Base-by-base conservation (phyloP, 371 early-diverging fungal species). In the Nematocida sp. region DNA sequence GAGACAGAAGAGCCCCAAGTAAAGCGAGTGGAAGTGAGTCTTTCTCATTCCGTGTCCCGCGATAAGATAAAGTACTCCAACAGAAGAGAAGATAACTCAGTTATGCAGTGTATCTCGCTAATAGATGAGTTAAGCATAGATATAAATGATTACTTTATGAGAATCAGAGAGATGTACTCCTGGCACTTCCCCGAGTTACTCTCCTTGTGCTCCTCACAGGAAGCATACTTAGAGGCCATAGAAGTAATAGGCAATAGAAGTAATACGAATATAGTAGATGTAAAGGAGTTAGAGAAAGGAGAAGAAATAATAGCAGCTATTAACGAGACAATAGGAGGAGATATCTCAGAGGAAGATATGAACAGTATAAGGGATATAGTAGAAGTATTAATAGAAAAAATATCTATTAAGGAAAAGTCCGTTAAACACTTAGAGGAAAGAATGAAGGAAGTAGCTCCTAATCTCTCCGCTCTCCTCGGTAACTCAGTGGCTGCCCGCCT, bases 101-200 rank as follows among this genome's bases (percentile, higher is more conserved):
- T 93, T 81, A 90, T 93, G 47, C 93, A 94, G 86, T 91, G 92
- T 16, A 91, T 94, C 81, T 88, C 87, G 69, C 86, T 94, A 48
- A 84, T 93, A 76, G 92, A 93, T 78, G 92, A 93, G 80, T 86
- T 93, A 55, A 93, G 92, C 85, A 92, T 91, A 85, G 93, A 93
- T 85, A 88, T 93, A 78, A 94, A 94, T 87, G 90, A 91, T 16
- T 92, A 93, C 81, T 87, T 90, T n/a, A 95, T 95, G 95, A 89
- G 93, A 81, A 88, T 91, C 78, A 91, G 88, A 86, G 92, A 92
- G 84, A 91, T 92, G 92, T 92, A 91, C 75, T 89, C 91, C 48
- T 88, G 90, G 88, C 92, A 92, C 79, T 92, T 92, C 87, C 92
- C 92, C 45, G 92, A 92, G 85, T 87, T 93, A 85, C 86, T 86